Evolutionary conservation across 2,329 filamentous ascomycete genomes (phyloP).

Genomic region (Sphaerulina populicola): DNA sequence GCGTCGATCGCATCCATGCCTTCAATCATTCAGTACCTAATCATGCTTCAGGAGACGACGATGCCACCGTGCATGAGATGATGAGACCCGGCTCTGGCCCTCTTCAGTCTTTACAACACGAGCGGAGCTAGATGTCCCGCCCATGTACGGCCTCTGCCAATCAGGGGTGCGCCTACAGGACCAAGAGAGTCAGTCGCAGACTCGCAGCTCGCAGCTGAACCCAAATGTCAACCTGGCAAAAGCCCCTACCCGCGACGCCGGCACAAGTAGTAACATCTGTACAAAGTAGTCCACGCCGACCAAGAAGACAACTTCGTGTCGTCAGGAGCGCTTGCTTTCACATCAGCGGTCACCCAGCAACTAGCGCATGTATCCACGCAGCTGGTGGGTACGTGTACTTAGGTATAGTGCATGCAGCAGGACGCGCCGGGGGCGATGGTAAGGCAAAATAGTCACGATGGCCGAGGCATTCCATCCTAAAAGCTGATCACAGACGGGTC

Average conservation of each 20-base stretch:
- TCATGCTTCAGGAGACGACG: too few species aligned
- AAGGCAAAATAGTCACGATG: neutral
- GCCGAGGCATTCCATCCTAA: conserved; percentile 6
- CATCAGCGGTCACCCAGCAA: neutral
- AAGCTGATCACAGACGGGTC: conserved; percentile 9
- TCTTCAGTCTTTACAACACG: too few species aligned
- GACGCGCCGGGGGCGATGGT: conserved; percentile 14
- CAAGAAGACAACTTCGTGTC: neutral
- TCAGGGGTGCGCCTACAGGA: conserved; percentile 2
- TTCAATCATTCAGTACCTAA: too few species aligned
- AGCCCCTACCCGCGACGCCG: conserved; percentile 2
- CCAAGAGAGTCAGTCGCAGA: conserved; percentile 9
- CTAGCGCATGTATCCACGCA: neutral
- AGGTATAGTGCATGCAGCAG: conserved; percentile 13
- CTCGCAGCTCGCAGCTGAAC: conserved; percentile 5
- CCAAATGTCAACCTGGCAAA: conserved; percentile 14
- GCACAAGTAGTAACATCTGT: neutral
- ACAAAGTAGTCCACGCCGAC: too few species aligned
- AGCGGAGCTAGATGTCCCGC: neutral
- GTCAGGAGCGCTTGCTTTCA: conserved; percentile 5
- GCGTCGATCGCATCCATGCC: too few species aligned
- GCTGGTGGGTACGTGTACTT: conserved; percentile 10
- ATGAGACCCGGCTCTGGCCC: too few species aligned
- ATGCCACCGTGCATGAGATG: too few species aligned
- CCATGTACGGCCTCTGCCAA: conserved; percentile 8